phyloP scores from a whole-genome alignment of 257 asterid genomes.

The Ilex aquifolium region DNA sequence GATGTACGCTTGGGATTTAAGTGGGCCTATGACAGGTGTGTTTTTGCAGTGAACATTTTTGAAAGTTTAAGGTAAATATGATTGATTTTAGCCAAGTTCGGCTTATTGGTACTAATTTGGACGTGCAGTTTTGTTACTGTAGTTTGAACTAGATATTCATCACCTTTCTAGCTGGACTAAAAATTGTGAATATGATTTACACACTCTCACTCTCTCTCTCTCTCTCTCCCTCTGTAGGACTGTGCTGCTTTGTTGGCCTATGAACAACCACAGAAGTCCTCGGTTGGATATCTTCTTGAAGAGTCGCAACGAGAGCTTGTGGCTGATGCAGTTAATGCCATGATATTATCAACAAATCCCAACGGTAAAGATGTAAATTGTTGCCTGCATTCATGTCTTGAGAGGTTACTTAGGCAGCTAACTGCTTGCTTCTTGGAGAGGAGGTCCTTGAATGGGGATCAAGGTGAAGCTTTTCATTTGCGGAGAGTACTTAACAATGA shows the following conservation, averaged over 20 bases:
- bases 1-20: too few relatives aligned
- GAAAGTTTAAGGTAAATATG: too few relatives aligned
- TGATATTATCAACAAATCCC: slow-evolving; percentile 60
- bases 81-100: too few relatives aligned
- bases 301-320: slow-evolving; percentile 79
- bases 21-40: too few relatives aligned
- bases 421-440: slow-evolving; percentile 73
- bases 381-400: slow-evolving; percentile 71
- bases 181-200: too few relatives aligned
- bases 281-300: slow-evolving; percentile 78
- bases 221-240: slow-evolving; percentile 42
- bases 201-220: not conserved
- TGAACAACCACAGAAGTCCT: slow-evolving; percentile 59
- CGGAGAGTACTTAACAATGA: slow-evolving; percentile 50
- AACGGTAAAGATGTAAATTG: slow-evolving; percentile 32
- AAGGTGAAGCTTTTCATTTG: slow-evolving; percentile 78
- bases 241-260: slow-evolving; percentile 91
- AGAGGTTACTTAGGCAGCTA: slow-evolving; percentile 71
- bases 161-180: too few relatives aligned
- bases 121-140: too few relatives aligned
- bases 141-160: too few relatives aligned
- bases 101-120: too few relatives aligned
- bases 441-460: slow-evolving; percentile 66
- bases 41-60: too few relatives aligned
- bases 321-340: slow-evolving; percentile 89